Base-by-base conservation (phyloP, 108 stramenopile species). In the Seminavis robusta region DNA sequence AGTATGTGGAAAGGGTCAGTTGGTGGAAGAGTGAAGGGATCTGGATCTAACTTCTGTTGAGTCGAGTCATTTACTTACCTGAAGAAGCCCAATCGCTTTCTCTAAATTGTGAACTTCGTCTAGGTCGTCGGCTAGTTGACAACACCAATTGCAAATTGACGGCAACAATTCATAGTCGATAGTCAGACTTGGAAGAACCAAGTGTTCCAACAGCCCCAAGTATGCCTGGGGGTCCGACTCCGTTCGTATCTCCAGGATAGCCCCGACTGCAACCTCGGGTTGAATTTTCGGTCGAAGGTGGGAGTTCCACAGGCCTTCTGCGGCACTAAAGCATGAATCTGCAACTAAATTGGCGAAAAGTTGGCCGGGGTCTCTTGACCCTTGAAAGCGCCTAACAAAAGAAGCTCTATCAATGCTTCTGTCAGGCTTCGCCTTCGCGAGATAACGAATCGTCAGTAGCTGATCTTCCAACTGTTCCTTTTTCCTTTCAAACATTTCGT, bases 91-190 rank as follows among this genome's bases (percentile, higher is more conserved):
- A 41, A 93, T 93, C 10, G 86, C 65, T 29, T 46, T 44, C 21
- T 53, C 60, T 8, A 27, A 47, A 33, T 50, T 51, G 32, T 60
- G 44, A 29, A 55, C 69, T 21, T 76, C 77, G 41, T 92, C 90
- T 45, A 80, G 79, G 30, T 55, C 45, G 62, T 93, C 83, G 2
- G 92, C 88, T n/a, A 65, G 73, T 13, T 45, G 48, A 61, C 85
- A 87, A 10, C 73, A 30, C 87, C 87, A 93, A 7, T 54, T 38
- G 4, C 73, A 69, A 55, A 93, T 69, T 21, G 53, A 47, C 16
- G 73, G 75, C 23, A 93, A 49, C 26, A 79, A 36, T 38, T 77
- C 75, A 43, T 85, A 70, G n/a, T 81, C 73, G 24, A 83, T 81
- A 6, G 68, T 56, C 38, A 93, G 64, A 56, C 69, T 57, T 0